Base-by-base conservation (phyloP, 1,139 yeast genomes). In the Geotrichum restrictum region DNA sequence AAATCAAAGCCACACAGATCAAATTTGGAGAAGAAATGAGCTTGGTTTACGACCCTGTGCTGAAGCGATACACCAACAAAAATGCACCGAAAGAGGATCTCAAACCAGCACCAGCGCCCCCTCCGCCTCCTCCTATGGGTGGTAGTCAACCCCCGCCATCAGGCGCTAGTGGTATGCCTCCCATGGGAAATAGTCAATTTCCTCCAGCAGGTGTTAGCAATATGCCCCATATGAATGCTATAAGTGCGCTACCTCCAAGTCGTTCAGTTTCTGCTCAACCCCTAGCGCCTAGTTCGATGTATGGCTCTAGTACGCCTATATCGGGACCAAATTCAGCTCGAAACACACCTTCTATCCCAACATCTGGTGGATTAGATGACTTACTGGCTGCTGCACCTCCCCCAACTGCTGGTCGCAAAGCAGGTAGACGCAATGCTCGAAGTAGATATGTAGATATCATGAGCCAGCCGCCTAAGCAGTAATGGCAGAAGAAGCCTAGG, bases 1-100 rank as follows among this genome's bases (percentile, higher is more conserved):
- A 80, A 54, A 85, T 86, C 41, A 87, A 85, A 64, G 87, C 94
- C 1, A 77, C 82, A 55, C 79, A 81, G 61, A 98, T 97, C 33
- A 89, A 93, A 62, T 72, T 93, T 57, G 98, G 98, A 7, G 89
- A 86, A 54, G 80, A 82, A 59, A 85, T 77, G 64, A 74, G 79
- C 36, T 85, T 93, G 63, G 80, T 81, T 61, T 94, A 82, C 66
- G 96, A 91, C 70, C 94, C 88, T 62, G 81, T 85, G 56, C 78
- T 87, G 64, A 84, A 85, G 65, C 78, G 96, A 64, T 93, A 97
- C 96, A 81, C 93, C 51, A 85, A 88, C 64, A 81, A 80, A 56
- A 81, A 82, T 16, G 81, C 87, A 0, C 79, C 86, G 43, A 82
- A 82, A 57, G 96, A 88, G 48, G 88, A 84, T 60, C 82, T 93